phyloP scores from a whole-genome alignment of 768 basidiomycete genomes.

The Mycena capillaripes region DNA sequence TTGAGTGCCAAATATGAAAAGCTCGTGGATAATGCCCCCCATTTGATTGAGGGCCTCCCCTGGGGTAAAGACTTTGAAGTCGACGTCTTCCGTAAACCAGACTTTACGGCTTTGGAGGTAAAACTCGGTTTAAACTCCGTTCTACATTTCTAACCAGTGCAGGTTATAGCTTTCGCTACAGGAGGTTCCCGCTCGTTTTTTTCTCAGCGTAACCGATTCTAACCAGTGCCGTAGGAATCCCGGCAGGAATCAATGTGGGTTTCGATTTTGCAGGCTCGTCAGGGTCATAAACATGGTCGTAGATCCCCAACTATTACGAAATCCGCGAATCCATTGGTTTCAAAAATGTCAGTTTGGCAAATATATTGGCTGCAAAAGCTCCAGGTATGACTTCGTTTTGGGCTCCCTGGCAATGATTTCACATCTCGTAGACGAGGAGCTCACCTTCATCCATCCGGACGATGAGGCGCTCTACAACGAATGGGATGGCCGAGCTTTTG shows the following conservation, averaged over 20 bases:
- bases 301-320: conserved; percentile 90
- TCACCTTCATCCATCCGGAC: conserved; percentile 87
- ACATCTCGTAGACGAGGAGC: conserved; percentile 70
- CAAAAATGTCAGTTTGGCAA: conserved; percentile 92
- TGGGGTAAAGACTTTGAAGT: conserved; percentile 64
- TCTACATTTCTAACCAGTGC: background rate
- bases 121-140: background rate
- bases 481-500: conserved; percentile 86
- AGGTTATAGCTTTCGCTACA: background rate
- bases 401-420: background rate
- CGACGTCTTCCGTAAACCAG: conserved; percentile 87
- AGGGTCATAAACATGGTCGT: conserved; percentile 1
- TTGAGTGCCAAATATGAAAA: conserved; percentile 86
- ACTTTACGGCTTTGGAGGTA: conserved; percentile 85
- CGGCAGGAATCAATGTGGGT: conserved; percentile 81
- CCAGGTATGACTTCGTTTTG: conserved; percentile 65
- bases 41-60: conserved; percentile 70
- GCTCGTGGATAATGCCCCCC: conserved; percentile 82
- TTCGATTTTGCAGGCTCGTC: background rate
- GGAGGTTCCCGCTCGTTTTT: too few species aligned
- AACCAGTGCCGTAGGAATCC: too few species aligned
- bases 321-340: conserved; percentile 87
- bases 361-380: conserved; percentile 90
- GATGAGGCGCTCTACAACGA: conserved; percentile 81
- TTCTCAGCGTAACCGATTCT: too few species aligned